These are phyloP conservation scores for Axilococcus clingmanii DNA, from an alignment of 139 green algal genomes.

Conservation along the genomic window DNA sequence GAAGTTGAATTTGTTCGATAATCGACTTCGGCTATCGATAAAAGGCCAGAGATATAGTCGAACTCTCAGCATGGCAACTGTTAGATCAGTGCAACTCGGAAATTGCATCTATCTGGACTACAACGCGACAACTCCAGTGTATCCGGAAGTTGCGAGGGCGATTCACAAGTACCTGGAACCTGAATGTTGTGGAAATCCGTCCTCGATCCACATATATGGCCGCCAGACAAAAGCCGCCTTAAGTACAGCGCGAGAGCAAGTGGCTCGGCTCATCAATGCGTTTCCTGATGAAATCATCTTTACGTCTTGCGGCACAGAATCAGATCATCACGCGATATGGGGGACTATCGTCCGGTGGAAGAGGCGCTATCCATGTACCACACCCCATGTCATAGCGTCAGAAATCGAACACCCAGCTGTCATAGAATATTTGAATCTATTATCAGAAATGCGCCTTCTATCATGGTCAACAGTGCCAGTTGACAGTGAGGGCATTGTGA, in stretches of 20 bases:
- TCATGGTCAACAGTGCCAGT: constrained; percentile 47
- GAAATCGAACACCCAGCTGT: constrained; percentile 72
- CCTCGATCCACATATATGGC: constrained; percentile 44
- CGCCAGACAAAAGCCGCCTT: constrained; percentile 35
- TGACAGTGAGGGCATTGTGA: constrained; percentile 43
- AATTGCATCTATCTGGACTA: constrained; percentile 46
- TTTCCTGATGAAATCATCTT: constrained; percentile 35
- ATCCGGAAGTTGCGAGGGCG: constrained; percentile 37
- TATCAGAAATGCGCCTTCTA: constrained; percentile 19
- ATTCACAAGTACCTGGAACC: constrained; percentile 52
- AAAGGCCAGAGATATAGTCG: too few species aligned
- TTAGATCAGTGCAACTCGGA: too few species aligned
- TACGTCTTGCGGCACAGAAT: constrained; percentile 40
- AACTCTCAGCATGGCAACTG: too few species aligned
- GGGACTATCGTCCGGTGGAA: constrained; percentile 26
- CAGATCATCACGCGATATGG: constrained; percentile 43
- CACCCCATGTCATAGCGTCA: constrained; percentile 54
- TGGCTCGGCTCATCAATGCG: constrained; percentile 39
- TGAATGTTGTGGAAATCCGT: constrained; percentile 64
- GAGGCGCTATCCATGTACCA: background rate
- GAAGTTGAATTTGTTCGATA: too few species aligned
- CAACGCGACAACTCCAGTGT: constrained; percentile 56
- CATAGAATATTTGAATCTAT: constrained; percentile 19
- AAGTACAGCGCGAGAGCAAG: constrained; percentile 28
- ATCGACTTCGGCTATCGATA: too few species aligned